Evolutionary conservation across 1,139 yeast genomes (phyloP).

Genomic region (Arxiozyma heterogenica): DNA sequence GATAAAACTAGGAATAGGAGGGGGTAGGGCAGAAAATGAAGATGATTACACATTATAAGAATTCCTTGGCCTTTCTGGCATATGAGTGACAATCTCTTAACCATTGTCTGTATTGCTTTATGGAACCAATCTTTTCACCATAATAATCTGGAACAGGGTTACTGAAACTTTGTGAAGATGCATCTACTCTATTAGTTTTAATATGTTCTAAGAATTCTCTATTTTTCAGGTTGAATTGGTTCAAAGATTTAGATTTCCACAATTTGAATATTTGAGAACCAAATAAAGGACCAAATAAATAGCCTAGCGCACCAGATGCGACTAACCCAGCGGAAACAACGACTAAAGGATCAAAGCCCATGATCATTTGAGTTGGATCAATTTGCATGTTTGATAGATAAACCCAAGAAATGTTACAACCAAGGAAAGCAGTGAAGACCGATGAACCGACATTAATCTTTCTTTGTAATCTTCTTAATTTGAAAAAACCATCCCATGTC

Average conservation of each 20-base stretch:
- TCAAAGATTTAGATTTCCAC: constrained; percentile 40
- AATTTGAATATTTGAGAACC: constrained; percentile 64
- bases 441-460: constrained; percentile 32
- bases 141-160: constrained; percentile 97
- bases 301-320: constrained; percentile 70
- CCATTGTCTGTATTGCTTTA: constrained; percentile 89
- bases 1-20: too few relatives aligned
- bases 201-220: constrained; percentile 65
- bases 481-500: constrained; percentile 71
- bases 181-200: constrained; percentile 76
- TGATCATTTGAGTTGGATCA: constrained; percentile 70
- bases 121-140: constrained; percentile 87
- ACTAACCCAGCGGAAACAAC: constrained; percentile 60
- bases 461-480: constrained; percentile 66
- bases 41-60: constrained; percentile 36
- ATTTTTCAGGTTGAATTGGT: constrained; percentile 51
- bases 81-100: constrained; percentile 88
- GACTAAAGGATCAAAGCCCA: constrained; percentile 83
- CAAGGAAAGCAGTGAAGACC: background rate
- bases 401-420: constrained; percentile 46
- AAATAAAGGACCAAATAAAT: constrained; percentile 70
- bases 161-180: constrained; percentile 81
- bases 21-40: too few relatives aligned
- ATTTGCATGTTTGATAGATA: constrained; percentile 72
- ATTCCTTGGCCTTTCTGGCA: constrained; percentile 75